Percentiles rank a stretch among this genome's conserved stretches.
These are phyloP conservation scores for Podospora australis DNA, from an alignment of 495 filamentous ascomycete species.

Conservation along the genomic window DNA sequence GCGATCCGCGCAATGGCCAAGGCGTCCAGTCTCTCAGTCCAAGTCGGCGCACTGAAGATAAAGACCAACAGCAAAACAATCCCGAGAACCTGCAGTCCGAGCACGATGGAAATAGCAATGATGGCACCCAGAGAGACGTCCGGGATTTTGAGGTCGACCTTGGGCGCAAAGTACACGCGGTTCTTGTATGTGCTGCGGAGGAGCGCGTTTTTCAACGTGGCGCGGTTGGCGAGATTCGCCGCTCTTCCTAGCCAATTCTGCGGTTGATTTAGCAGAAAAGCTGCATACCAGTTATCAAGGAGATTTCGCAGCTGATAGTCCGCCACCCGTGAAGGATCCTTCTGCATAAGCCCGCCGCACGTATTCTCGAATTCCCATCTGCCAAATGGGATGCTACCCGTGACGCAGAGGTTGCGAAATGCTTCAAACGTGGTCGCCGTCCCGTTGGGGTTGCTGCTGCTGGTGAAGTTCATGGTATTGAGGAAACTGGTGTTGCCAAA, in stretches of 20 bases:
- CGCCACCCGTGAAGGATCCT: no score
- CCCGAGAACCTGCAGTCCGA: background rate
- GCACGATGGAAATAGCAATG: background rate
- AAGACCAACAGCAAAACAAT: background rate
- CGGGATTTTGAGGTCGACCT: background rate
- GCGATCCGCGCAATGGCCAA: background rate
- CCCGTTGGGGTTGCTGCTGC: background rate
- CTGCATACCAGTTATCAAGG: background rate
- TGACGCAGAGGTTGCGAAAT: background rate
- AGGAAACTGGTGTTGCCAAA: background rate
- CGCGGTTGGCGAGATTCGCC: background rate
- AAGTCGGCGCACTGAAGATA: background rate
- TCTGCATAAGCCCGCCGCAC: background rate
- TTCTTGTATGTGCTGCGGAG: background rate
- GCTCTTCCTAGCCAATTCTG: background rate
- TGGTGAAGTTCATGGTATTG: background rate
- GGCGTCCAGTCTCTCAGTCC: background rate
- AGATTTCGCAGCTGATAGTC: background rate
- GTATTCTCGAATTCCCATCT: background rate
- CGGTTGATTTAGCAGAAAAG: background rate
- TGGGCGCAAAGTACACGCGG: no score
- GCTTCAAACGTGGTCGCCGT: background rate
- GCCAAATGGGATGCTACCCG: background rate
- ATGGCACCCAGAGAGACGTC: background rate
- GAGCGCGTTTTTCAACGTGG: background rate